phyloP scores from a whole-genome alignment of 192 early-diverging fungal species.

The Gorgonomyces haynaldii region DNA sequence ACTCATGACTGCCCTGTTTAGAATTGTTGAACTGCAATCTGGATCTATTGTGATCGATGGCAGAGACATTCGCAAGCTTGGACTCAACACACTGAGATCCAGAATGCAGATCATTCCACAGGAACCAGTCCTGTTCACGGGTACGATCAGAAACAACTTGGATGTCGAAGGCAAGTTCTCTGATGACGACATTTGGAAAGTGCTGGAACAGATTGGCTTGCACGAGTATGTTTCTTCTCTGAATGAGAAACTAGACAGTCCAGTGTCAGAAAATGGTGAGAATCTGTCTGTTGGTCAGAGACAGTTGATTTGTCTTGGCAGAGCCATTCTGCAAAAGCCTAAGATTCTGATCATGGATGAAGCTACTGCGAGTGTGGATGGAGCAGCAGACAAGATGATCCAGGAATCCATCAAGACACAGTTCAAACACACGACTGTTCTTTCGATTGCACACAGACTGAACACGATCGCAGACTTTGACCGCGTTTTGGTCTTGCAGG shows the following conservation, averaged over 20 bases:
- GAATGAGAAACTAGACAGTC: slow-evolving; percentile 54
- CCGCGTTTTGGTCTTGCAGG: slow-evolving; percentile 34
- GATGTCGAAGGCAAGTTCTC: slow-evolving; percentile 46
- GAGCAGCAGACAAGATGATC: slow-evolving; percentile 59
- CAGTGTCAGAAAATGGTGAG: slow-evolving; percentile 52
- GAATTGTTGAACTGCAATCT: slow-evolving; percentile 45
- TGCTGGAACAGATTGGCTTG: slow-evolving; percentile 49
- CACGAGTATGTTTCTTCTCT: slow-evolving; percentile 48
- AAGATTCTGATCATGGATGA: slow-evolving; percentile 39
- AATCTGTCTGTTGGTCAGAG: slow-evolving; percentile 64
- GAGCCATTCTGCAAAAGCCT: slow-evolving; percentile 36
- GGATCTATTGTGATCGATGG: slow-evolving; percentile 57
- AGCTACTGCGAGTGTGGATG: slow-evolving; percentile 43
- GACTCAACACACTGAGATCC: slow-evolving; percentile 25
- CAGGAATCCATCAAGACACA: slow-evolving; percentile 29
- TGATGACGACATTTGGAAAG: slow-evolving; percentile 63
- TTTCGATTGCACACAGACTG: slow-evolving; percentile 71
- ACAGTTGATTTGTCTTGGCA: slow-evolving; percentile 46
- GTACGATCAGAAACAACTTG: slow-evolving; percentile 49
- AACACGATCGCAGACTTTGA: slow-evolving; percentile 54
- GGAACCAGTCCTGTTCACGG: slow-evolving; percentile 41
- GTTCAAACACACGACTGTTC: slow-evolving; percentile 35
- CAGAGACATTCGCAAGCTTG: slow-evolving; percentile 24
- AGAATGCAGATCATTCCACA: slow-evolving; percentile 43
- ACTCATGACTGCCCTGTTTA: slow-evolving; percentile 47